Base-by-base conservation (phyloP, 345 rosid genomes). In the Aurinia saxatilis region DNA sequence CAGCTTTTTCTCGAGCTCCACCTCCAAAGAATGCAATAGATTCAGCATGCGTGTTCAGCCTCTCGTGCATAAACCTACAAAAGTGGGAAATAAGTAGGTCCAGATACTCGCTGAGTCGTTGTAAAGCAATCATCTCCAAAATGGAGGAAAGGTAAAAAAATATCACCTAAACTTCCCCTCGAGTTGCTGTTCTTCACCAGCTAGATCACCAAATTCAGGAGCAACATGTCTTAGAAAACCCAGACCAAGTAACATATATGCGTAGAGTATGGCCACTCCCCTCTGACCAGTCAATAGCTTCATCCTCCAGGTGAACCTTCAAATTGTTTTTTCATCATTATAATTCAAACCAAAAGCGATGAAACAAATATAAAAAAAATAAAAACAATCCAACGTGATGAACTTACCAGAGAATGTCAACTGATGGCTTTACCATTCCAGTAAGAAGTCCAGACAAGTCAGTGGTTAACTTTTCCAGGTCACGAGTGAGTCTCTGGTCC, bases 301-400 rank as follows among this genome's bases (percentile, higher is more conserved):
- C 99, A 93, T 93, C 79, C 97, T 91, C 99, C 99, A 93, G 41
- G 99, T 87, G 72, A 93, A 90, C 99, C 97, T 93, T 55, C 60
- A 36, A 67, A 45, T 35, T 60, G 0, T 18, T 63, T 59, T 61
- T 52, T 68, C 57, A 55, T 38, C 18, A 18, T 9, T 52, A 54
- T 54, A 38, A 68, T 39, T 65, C 25, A 56, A 56, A 44, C 60
- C 50, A 31, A 44, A 61, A 60, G 40, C 21, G 29, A 15, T 29
- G 65, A 51, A 38, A 65, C 47, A 41, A 61, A 36, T 64, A 52
- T 38, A 46, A 64, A 10, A 27, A 11, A n/a, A 39, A 3, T 42
- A 17, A 41, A 45, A 57, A 35, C 54, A 44, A 67, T 44, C 66
- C 60, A 60, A 30, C 54, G 48, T 13, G 10, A 45, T 12, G 61